Base-by-base conservation (phyloP, 2,329 filamentous ascomycete species). In the Elsinoe fawcettii region DNA sequence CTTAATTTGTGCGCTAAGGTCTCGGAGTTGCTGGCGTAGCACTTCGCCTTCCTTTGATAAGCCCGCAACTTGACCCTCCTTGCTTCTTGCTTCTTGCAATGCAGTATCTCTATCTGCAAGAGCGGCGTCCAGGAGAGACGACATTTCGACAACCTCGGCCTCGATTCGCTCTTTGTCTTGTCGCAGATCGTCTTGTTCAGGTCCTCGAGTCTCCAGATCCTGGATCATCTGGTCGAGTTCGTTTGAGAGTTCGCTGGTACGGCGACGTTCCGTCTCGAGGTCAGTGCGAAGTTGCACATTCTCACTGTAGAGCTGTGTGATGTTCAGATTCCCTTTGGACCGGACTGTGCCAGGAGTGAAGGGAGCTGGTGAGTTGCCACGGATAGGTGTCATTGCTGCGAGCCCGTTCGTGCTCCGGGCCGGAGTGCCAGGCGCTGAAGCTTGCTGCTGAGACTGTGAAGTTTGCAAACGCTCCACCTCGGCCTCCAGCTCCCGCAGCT, bases 1-100 rank as follows among this genome's bases (percentile, higher is more conserved):
- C 70, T 95, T 95, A 62, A 96, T 83, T 70, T 99, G 91, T 1
- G 87, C 85, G 65, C 90, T 90, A 18, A 95, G 80, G 70, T 97
- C 93, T 32, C 92, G 87, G 7, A 97, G 77, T 69, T 96, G 90
- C 62, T 90, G 88, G 54, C 87, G 86, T 22, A 95, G 76, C 37
- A 96, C 88, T 60, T 87, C 85, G 30, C 81, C 79, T 71, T 97
- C 90, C 46, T 76, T 79, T 5, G 73, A 71, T 23, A 79, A 70
- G 16, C 80, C 80, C 59, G 80, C 79, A 57, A 90, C 79, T 58
- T 88, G 81, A n/a, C 82, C 81, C 67, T 93, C 85, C 55, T 86
- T 86, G 71, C 87, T 92, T 62, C 90, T 82, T 9, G 87, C 81
- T 22, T 88, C 85, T 70, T 89, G 91, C 59, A 85, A 84, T 1